phyloP scores from a whole-genome alignment of 139 green algal genomes.

The Marvania coccoides region DNA sequence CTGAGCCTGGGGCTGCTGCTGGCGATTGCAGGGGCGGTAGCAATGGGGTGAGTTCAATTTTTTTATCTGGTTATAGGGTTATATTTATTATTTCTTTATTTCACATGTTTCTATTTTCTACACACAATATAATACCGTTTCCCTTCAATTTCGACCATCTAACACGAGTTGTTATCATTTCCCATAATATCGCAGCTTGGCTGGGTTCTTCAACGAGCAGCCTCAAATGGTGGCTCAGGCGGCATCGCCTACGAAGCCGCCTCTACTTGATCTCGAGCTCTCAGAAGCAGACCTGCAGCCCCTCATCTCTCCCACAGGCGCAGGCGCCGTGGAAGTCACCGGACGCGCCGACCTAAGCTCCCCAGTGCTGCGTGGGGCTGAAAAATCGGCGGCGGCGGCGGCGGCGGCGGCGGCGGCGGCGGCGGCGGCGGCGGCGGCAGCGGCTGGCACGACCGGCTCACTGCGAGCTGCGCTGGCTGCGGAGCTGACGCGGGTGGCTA shows the following conservation, averaged over 20 bases:
- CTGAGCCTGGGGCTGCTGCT: slow-evolving; percentile 20
- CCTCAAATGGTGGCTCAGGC: neutral
- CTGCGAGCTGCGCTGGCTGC: neutral
- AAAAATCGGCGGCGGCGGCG: too few species aligned
- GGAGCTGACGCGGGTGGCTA: neutral
- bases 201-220: slow-evolving; percentile 13
- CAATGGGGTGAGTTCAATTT: slow-evolving; percentile 26
- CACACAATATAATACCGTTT: neutral
- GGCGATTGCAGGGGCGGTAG: slow-evolving; percentile 23
- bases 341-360: too few species aligned
- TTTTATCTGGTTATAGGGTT: neutral
- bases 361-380: too few species aligned
- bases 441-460: too few species aligned
- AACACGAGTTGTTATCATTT: neutral
- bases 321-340: too few species aligned
- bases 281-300: too few species aligned
- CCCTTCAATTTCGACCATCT: neutral
- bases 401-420: too few species aligned
- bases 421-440: too few species aligned
- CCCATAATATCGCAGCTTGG: neutral
- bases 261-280: too few species aligned
- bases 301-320: too few species aligned
- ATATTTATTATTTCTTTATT: slow-evolving; percentile 4
- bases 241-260: neutral
- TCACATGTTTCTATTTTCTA: neutral